A percentile compares a stretch with the other conserved stretches of the same genome.
Evolutionary conservation across 202 grass and related monocot genomes (phyloP).

Genomic region (Setaria viridis): DNA sequence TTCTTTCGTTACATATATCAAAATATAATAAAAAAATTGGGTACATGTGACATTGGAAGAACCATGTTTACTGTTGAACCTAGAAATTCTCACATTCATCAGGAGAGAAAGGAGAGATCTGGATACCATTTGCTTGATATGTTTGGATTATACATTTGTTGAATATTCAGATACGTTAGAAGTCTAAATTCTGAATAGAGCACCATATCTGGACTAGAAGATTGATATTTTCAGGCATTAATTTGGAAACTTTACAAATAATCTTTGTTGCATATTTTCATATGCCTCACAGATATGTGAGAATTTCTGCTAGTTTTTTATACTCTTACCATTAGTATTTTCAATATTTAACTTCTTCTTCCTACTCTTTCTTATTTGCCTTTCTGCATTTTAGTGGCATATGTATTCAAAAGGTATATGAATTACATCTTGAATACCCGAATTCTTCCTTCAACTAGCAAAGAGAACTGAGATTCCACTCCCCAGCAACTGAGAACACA

Average conservation of each 20-base stretch:
- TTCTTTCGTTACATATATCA: background rate
- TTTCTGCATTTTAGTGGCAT: conserved; percentile 4
- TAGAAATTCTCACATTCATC: conserved; percentile 16
- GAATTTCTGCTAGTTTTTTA: background rate
- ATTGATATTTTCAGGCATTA: background rate
- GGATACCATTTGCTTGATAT: background rate
- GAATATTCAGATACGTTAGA: background rate
- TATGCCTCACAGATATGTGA: background rate
- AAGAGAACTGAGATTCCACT: background rate
- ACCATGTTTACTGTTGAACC: conserved; percentile 4
- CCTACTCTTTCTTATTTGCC: no score
- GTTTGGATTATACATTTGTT: background rate
- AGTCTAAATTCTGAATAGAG: background rate
- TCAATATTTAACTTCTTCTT: background rate
- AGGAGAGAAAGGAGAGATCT: background rate
- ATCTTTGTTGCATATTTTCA: conserved; percentile 14
- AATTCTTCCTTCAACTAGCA: background rate
- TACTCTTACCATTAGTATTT: background rate
- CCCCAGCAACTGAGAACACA: background rate
- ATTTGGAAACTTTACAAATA: conserved; percentile 7
- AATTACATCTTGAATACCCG: conserved; percentile 10
- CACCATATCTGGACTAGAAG: background rate
- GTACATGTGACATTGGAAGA: background rate
- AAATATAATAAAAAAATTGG: conserved; percentile 7
- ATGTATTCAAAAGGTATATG: background rate